Percentiles rank a stretch among this genome's conserved stretches.
These are phyloP conservation scores for Brassica napus DNA, from an alignment of 345 rosid species.

Conservation along the genomic window DNA sequence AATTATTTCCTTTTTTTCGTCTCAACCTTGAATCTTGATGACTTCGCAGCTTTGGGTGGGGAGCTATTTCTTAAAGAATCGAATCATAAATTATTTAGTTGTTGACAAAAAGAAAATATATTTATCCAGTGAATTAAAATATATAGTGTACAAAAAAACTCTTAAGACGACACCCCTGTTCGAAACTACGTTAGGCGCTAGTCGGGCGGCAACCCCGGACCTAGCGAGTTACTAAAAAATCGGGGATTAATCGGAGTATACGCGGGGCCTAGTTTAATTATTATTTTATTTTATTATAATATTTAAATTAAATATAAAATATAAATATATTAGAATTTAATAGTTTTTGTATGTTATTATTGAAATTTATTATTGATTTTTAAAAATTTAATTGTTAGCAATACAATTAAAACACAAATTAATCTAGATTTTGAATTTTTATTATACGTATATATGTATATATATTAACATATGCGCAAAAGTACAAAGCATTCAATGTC, in stretches of 20 bases:
- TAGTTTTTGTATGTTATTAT: no score
- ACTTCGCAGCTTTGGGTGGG: not conserved
- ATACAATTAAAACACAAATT: not conserved
- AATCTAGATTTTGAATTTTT: not conserved
- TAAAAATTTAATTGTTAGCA: not conserved
- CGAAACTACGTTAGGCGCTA: not conserved
- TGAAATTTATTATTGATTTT: not conserved
- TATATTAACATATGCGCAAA: not conserved
- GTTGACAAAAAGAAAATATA: no score
- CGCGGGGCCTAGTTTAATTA: not conserved
- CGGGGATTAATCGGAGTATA: not conserved
- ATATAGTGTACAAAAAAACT: no score
- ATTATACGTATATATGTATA: not conserved
- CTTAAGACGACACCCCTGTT: not conserved
- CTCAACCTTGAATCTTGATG: not conserved
- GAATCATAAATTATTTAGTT: no score
- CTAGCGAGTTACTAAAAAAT: not conserved
- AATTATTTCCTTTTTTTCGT: not conserved
- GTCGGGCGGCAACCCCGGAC: not conserved
- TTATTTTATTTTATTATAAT: no score
- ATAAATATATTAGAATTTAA: no score
- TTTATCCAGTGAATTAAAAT: no score
- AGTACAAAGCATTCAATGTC: not conserved
- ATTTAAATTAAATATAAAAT: no score
- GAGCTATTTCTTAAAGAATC: no score